Base-by-base conservation (phyloP, 169 alveolate genomes). In the Amoebophrya sp. region DNA sequence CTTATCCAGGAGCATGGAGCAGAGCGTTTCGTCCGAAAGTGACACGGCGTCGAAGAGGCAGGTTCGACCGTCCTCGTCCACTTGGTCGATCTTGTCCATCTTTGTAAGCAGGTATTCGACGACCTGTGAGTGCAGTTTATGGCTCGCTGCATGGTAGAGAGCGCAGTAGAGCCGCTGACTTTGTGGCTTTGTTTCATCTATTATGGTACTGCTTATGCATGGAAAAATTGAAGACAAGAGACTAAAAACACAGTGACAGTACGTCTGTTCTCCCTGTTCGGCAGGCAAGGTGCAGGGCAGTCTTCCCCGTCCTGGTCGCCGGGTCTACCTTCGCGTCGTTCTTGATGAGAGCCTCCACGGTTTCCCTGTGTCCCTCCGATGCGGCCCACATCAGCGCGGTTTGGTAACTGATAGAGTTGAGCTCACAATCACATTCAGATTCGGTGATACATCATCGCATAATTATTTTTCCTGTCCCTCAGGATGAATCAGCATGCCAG, bases 351-450 rank as follows among this genome's bases (percentile, higher is more conserved):
- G 10, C 2, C 83, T 66, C 35, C 32, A 66, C 83, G 10, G 83
- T 66, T 66, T 66, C 83, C 1, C 29, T 7, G 83, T 66, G 83
- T 7, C 83, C 83, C 83, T 66, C 83, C 35, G 83, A 7, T 7
- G 83, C 83, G 10, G 83, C 83, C 83, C 83, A 66, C 83, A 66
- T 66, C 83, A 66, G 35, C 29, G 83, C 83, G 39, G 83, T 66
- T 25, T 66, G 83, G 35, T 66, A 66, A 25, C 83, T 66, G 54
- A 41, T 41, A 7, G 54, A 41, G 54, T 41, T 41, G 12, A 7
- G 54, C 12, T 41, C 23, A 41, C 54, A 41, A 41, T n/a, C n/a
- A n/a, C n/a, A n/a, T n/a, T n/a, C n/a, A n/a, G n/a, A n/a, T n/a
- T n/a, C n/a, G n/a, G n/a, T n/a, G n/a, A n/a, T n/a, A n/a, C n/a